Evolutionary conservation across 495 filamentous ascomycete genomes (phyloP), one percentile per base, ranked within the genome.

Genomic region (Penicillium alfredii): DNA sequence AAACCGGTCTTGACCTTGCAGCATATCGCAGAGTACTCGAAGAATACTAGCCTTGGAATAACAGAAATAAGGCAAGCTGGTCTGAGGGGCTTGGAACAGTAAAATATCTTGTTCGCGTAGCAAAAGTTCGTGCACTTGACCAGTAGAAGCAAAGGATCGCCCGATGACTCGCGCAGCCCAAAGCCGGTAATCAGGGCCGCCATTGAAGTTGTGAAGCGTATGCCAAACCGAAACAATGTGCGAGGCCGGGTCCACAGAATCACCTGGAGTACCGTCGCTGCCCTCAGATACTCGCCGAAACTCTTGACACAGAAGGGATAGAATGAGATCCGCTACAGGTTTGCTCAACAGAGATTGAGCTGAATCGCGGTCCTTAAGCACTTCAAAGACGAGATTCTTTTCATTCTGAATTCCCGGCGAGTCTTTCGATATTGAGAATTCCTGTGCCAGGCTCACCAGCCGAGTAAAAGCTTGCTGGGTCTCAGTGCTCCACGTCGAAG

Each of bases 111-210:
- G 66, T 32, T 72, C 69, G 29, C 64, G 63, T 14, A 63, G 33
- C 8, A 72, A 42, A 8, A 47, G 43, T 24, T 69, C 56, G 30
- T 51, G 47, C 17, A 85, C 71, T 39, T 76, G 63, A 11, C 86
- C 86, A 31, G 78, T 84, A 3, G 82, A 72, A 28, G 83, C 80
- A 61, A 88, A 97, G 1, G 86, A 81, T 47, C 86, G 76, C 12
- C 92, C 92, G 14, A 98, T 68, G 10, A 88, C 82, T 35, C 79
- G 74, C 5, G 82, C 88, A 24, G 83, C 84, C 92, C 92, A 98
- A 3, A 85, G 60, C 8, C 84, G 61, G 54, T 92, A 97, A 13
- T 77, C 73, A 17, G 69, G 63, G 27, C 80, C 81, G 19, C 81
- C 69, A 7, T 68, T 60, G 24, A 69, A 63, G 15, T 69, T 66